Base-by-base conservation (phyloP, 164 flowering plant species). In the Aristolochia fimbriata region DNA sequence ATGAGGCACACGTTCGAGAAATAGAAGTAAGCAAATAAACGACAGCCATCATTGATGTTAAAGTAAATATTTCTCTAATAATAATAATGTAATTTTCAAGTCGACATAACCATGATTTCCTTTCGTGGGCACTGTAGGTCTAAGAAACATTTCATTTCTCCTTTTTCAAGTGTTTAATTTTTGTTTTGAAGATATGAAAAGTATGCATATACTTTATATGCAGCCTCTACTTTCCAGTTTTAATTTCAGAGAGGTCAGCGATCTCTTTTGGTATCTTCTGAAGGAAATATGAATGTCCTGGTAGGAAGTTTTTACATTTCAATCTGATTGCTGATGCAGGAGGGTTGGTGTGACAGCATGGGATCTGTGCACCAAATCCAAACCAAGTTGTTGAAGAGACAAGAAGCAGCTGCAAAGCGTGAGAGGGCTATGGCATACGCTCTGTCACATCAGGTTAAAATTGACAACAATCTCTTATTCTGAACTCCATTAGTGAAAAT, bases 401-500 rank as follows among this genome's bases (percentile, higher is more conserved):
- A 93, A 74, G 97, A 93, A 65, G 98, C 98, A 55, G 98, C 98
- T 27, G 97, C 92, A 62, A 93, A 90, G 77, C 96, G 98, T 65
- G 98, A 93, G 79, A 90, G 98, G 74, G 96, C 98, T 51, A 88
- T 83, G 97, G 98, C 98, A n/a, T 93, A 93, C 81, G 98, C 97
- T 53, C 68, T 90, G 65, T 80, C 98, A 64, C 90, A 88, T 79
- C 98, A 93, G 91, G 98, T 93, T 71, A 73, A 6, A 3, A 3
- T 37, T 37, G 43, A 1, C 11, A 10, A 37, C 9, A 37, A 37
- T 10, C 7, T 37, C 43, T 37, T 37, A 37, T 37, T 37, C 43
- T 7, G 43, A 37, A 37, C 8, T 10, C 12, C 43, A 6, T 37
- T 27, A 27, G 43, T 37, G 8, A 37, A 37, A 10, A 7, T 37